Percentiles rank a stretch among this genome's conserved stretches.
phyloP scores from a whole-genome alignment of 192 early-diverging fungal species.

The Entomortierella parvispora region DNA sequence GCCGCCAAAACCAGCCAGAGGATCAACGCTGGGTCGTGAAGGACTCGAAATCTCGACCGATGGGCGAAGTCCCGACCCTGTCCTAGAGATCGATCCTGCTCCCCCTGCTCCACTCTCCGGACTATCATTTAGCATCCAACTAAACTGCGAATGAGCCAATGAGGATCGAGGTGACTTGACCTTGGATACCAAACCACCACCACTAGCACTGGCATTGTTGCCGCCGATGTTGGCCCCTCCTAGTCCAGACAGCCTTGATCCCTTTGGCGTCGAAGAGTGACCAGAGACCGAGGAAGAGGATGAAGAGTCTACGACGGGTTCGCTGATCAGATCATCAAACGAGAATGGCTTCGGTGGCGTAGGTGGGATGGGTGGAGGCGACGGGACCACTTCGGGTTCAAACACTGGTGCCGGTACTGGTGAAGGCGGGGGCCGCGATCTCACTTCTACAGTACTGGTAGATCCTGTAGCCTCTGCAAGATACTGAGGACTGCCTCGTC shows the following conservation, averaged over 20 bases:
- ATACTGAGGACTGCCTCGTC: too few relatives aligned
- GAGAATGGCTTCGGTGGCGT: constrained; percentile 40
- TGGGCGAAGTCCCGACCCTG: not conserved
- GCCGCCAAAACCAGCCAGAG: not conserved
- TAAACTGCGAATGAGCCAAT: constrained; percentile 36
- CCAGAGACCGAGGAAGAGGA: not conserved
- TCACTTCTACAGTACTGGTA: not conserved
- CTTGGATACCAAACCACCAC: constrained; percentile 3
- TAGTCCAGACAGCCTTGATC: not conserved
- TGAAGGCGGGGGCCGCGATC: not conserved
- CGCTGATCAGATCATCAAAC: constrained; percentile 40
- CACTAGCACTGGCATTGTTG: too few relatives aligned
- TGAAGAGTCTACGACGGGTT: not conserved
- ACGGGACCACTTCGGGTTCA: constrained; percentile 14
- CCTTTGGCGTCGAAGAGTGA: not conserved
- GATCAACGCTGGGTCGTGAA: too few relatives aligned
- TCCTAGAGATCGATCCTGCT: not conserved
- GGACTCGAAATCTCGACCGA: not conserved
- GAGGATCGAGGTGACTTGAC: constrained; percentile 41
- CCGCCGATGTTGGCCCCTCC: not conserved
- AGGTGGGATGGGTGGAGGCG: not conserved
- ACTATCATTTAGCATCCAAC: constrained; percentile 43
- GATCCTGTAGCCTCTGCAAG: too few relatives aligned
- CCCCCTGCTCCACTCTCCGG: not conserved
- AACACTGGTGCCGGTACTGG: not conserved